Evolutionary conservation across 345 rosid genomes (phyloP).

Genomic region (Eucalyptus virginea): DNA sequence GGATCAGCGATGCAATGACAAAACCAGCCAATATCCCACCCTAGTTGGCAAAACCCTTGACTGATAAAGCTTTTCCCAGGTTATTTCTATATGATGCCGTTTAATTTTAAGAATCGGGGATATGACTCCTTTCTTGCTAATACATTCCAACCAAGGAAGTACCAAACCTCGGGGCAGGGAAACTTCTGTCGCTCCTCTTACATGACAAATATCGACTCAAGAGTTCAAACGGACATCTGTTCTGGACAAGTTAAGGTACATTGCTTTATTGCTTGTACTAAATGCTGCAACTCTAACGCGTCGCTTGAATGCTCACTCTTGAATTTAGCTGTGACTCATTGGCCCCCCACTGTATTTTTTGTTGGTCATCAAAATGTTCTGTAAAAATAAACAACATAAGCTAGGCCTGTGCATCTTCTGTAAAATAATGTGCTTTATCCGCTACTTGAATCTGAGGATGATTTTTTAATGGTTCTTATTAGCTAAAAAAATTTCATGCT

Average conservation of each 20-base stretch:
- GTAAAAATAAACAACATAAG: not conserved
- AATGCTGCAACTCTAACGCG: not conserved
- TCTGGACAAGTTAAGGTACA: no score
- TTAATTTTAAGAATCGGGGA: not conserved
- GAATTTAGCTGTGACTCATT: not conserved
- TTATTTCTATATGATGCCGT: not conserved
- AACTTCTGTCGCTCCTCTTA: not conserved
- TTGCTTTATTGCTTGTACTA: no score
- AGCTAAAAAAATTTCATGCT: not conserved
- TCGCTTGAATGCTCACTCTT: not conserved
- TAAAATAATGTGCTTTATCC: not conserved
- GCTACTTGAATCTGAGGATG: not conserved
- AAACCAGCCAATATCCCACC: not conserved
- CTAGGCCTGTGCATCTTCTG: not conserved
- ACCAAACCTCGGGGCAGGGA: not conserved
- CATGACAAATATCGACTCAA: not conserved
- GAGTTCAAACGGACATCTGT: not conserved
- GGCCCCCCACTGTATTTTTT: not conserved
- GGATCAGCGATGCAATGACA: not conserved
- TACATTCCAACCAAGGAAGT: not conserved
- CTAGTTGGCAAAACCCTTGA: not conserved
- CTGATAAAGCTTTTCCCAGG: not conserved
- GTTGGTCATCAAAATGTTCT: not conserved
- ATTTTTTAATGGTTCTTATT: not conserved
- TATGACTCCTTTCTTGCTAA: not conserved